Evolutionary conservation across 768 basidiomycete species (phyloP), one percentile per base, ranked within the genome.

Genomic region (Chiua virens): DNA sequence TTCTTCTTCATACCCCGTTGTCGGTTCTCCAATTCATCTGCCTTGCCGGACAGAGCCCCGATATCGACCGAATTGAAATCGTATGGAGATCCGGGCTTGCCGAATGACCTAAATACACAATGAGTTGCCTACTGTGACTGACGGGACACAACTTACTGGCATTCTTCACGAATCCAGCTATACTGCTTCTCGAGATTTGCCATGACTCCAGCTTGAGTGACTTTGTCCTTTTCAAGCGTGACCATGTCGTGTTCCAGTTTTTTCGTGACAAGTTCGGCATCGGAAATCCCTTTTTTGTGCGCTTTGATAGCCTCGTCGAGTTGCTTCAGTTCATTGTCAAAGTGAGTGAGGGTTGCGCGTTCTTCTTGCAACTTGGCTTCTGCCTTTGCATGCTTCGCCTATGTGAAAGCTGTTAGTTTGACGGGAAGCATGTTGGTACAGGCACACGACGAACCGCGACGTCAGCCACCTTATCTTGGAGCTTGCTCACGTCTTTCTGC

Each of bases 1-100:
- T 95, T 97, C 75, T 93, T 92, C 75, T 93, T 95, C 85, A 92
- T 86, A 20, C 85, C 84, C 60, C 86, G 87, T 65, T 92, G 92
- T 41, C 83, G 76, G 18, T 80, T 75, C 57, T 91, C 86, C 11
- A 98, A 77, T 59, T 92, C 89, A 8, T 75, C 72, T 22, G 86
- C 86, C 64, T 85, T 87, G 37, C 81, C 75, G 41, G 78, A 73
- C 55, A 89, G 71, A 44, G 75, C 71, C 3, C 48, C 68, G 18
- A 93, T 79, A 62, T 97, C 82, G 47, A 81, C 72, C 3, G 75
- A 72, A 4, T 68, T 63, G 65, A 97, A 98, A 65, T 97, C 88
- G 64, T 92, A 99, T 11, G 80, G 82, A 8, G 88, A 82, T 6
- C 87, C 87, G 13, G 77, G 63, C 65, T 91, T 85, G 27, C 94